Percentiles rank a stretch among this genome's conserved stretches.
Evolutionary conservation across 139 green algal genomes (phyloP).

Genomic region (Picochlorum costavermella): DNA sequence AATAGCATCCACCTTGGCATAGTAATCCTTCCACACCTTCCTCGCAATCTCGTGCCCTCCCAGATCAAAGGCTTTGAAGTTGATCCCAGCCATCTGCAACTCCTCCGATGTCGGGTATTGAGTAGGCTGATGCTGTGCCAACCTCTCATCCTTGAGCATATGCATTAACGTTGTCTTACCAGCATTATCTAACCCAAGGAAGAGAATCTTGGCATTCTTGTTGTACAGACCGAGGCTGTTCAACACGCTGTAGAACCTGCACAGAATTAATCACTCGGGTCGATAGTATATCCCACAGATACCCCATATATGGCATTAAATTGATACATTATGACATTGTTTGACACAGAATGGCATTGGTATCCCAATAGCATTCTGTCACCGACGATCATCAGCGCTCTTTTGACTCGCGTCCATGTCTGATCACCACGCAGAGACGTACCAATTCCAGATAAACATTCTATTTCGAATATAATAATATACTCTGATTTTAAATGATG

Average conservation of each 20-base stretch:
- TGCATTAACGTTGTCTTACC: conserved; percentile 99
- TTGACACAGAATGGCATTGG: too few relatives aligned
- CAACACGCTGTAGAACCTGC: conserved; percentile 86
- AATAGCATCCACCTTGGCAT: conserved; percentile 98
- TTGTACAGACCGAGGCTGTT: conserved; percentile 93
- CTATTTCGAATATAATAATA: not conserved
- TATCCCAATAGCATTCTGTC: too few relatives aligned
- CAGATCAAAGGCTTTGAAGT: conserved; percentile 99
- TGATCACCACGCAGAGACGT: not conserved
- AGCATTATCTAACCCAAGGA: conserved; percentile 97
- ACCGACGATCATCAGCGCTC: too few relatives aligned
- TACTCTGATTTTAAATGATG: not conserved
- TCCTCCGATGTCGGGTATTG: conserved; percentile 98
- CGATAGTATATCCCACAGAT: not conserved
- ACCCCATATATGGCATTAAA: too few relatives aligned
- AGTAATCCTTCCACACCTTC: conserved; percentile 99
- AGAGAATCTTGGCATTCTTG: conserved; percentile 99
- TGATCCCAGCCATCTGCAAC: conserved; percentile 96
- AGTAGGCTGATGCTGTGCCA: conserved; percentile 95
- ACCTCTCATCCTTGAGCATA: conserved; percentile 98
- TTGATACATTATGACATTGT: too few relatives aligned
- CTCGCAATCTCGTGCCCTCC: conserved; percentile 97
- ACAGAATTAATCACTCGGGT: not conserved
- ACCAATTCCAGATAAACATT: conserved; percentile 31
- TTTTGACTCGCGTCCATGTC: not conserved